Base-by-base conservation (phyloP, 345 rosid genomes). In the Adansonia digitata region DNA sequence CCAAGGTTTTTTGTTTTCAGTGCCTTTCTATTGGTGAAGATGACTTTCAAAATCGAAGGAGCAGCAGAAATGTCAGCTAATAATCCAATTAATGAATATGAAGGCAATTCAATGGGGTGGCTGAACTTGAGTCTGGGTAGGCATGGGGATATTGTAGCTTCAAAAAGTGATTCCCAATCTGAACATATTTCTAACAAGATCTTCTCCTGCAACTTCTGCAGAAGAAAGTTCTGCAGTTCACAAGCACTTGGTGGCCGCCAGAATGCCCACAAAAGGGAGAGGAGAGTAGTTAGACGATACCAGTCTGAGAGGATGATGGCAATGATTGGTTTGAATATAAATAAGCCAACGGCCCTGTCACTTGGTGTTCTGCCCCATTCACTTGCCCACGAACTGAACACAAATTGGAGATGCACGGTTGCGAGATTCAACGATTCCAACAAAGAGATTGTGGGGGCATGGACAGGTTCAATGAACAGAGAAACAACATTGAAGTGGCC, bases 171-270 rank as follows among this genome's bases (percentile, higher is more conserved):
- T 22, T 55, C 10, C 24, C 69, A 8, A 37, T 63, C 48, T 18
- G 37, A 10, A 37, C n/a, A 37, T 37, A 17, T 26, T 20, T 18
- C 26, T 2, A 63, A 63, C 48, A 63, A 37, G 48, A 39, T 80
- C 1, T 85, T 85, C 76, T 82, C 82, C 2, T 85, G 88, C 74
- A 83, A 85, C 42, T 85, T 79, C 57, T 86, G 89, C 75, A 59
- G 51, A 78, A 80, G 87, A 34, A 82, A 80, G 57, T 84, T 86
- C 48, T 80, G 79, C 29, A 86, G 84, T 69, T 84, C 89, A 18
- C 89, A 84, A 57, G 87, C 89, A 2, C 65, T 84, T 2, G 89
- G 89, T 8, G 89, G 85, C 18, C 89, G 84, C 46, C 89, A 84
- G 67, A 86, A 86, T 22, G 84, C 87, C 10, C 87, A 86, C 65